Base-by-base conservation (phyloP, 2,329 filamentous ascomycete species). In the Alternaria sp. region DNA sequence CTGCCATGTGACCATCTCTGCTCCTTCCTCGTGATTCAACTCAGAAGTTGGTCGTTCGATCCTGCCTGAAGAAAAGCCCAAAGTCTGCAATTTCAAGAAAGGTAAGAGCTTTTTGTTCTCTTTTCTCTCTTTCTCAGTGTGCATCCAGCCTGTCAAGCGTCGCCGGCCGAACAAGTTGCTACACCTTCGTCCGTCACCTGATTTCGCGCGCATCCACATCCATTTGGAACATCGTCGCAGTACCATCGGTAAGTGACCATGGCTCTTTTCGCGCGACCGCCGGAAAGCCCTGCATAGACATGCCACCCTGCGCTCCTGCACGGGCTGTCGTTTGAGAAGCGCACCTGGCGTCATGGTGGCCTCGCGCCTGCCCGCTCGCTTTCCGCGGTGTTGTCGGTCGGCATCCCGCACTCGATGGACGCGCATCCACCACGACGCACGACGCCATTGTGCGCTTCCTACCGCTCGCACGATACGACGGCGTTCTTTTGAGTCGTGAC, bases 401-500 rank as follows among this genome's bases (percentile, higher is more conserved):
- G 67, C 67, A 62, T 73, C 67, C 63, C 67, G 68, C 72, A 57
- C 59, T 50, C 54, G 61, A 26, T 62, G 66, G 55, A 66, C 67
- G 65, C 71, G 71, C 73, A 71, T 67, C 66, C 60, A 67, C 68
- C 49, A 70, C 67, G 72, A 62, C 58, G 71, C 70, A 77, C 77
- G 63, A 70, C 72, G 63, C 71, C 68, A 67, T 72, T 72, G 72
- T 78, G 67, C 67, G 46, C 70, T 71, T 62, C 61, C 58, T 30
- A 30, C 28, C 54, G 46, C 67, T 67, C 62, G 67, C 71, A 71
- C 69, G 67, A 74, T 74, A 63, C 71, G 65, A 73, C 67, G 59
- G 52, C 59, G 62, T 66, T 70, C 62, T 65, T 73, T 75, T 65
- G 67, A 76, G 75, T 67, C 70, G 69, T 79, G 76, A 79, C 78